Conservation (phyloP, 805 yeast genomes). For the Sugiyamaella qingdaonensis region DNA sequence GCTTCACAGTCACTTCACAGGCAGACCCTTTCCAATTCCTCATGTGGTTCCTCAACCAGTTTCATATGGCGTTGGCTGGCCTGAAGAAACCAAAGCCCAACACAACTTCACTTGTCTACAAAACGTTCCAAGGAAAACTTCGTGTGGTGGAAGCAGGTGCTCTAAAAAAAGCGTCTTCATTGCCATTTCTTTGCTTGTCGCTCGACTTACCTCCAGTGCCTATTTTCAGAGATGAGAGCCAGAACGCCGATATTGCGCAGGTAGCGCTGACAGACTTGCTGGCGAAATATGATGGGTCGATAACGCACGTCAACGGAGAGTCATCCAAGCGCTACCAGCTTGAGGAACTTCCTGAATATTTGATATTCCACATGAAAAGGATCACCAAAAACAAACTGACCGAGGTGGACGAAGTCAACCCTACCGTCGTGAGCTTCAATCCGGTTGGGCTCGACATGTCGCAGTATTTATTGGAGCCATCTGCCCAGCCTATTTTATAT, state of each 20-base stretch:
- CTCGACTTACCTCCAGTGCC: slow-evolving; percentile 60
- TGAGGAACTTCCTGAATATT: slow-evolving; percentile 45
- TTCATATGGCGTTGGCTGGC: slow-evolving; percentile 36
- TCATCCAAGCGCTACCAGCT: slow-evolving; percentile 40
- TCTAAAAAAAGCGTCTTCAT: slow-evolving; percentile 20
- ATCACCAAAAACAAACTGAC: slow-evolving; percentile 37
- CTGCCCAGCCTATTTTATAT: slow-evolving; percentile 34
- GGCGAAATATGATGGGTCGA: slow-evolving; percentile 30
- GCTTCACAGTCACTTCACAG: slow-evolving; percentile 38
- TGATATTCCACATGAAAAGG: slow-evolving; percentile 58
- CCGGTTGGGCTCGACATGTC: slow-evolving; percentile 37
- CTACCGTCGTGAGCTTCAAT: slow-evolving; percentile 61
- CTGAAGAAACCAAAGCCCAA: slow-evolving; percentile 18
- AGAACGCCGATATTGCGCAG: slow-evolving; percentile 50
- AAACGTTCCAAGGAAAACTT: slow-evolving; percentile 53
- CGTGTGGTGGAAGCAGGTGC: slow-evolving; percentile 29
- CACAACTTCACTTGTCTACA: slow-evolving; percentile 30
- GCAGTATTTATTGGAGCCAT: slow-evolving; percentile 27
- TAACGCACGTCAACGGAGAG: slow-evolving; percentile 33
- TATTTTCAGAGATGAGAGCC: slow-evolving; percentile 47
- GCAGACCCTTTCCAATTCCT: slow-evolving; percentile 55
- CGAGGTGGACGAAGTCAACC: slow-evolving; percentile 42
- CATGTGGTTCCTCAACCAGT: slow-evolving; percentile 53
- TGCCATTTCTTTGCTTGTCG: slow-evolving; percentile 49
- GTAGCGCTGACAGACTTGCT: slow-evolving; percentile 44